These are phyloP conservation scores for Ehretia macrophylla DNA, from an alignment of 257 asterid genomes.

Conservation along the genomic window DNA sequence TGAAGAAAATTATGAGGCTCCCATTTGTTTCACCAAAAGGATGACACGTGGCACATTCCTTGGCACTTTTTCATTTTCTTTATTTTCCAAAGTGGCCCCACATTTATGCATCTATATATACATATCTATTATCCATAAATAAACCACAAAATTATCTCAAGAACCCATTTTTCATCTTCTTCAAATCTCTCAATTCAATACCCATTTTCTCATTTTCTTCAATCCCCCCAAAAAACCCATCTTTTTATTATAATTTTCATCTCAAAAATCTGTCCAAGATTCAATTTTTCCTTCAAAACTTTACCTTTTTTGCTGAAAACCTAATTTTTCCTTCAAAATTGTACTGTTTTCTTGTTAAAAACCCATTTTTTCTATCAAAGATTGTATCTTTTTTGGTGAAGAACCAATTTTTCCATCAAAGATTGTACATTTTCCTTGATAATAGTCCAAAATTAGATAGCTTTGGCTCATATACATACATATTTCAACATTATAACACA, in stretches of 20 bases:
- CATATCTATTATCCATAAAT: not conserved
- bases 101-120: not conserved
- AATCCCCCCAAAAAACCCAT: not conserved
- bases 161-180: slow-evolving; percentile 2
- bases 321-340: too few relatives aligned
- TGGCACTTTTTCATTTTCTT: not conserved
- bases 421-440: too few relatives aligned
- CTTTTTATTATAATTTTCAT: not conserved
- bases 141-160: not conserved
- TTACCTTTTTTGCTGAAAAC: too few relatives aligned
- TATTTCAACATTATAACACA: too few relatives aligned
- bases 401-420: too few relatives aligned
- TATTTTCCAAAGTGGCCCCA: slow-evolving; percentile 1
- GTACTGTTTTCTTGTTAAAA: too few relatives aligned
- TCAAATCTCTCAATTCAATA: not conserved
- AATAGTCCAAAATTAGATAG: too few relatives aligned
- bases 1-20: slow-evolving; percentile 14
- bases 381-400: too few relatives aligned
- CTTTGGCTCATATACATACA: not conserved
- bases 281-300: too few relatives aligned
- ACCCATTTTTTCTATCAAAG: too few relatives aligned
- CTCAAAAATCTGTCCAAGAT: not conserved
- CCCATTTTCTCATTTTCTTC: not conserved
- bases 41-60: slow-evolving; percentile 27
- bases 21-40: slow-evolving; percentile 10